Conservation (phyloP, 1,284 basidiomycete genomes). For the Lignosus rhinocerotis region DNA sequence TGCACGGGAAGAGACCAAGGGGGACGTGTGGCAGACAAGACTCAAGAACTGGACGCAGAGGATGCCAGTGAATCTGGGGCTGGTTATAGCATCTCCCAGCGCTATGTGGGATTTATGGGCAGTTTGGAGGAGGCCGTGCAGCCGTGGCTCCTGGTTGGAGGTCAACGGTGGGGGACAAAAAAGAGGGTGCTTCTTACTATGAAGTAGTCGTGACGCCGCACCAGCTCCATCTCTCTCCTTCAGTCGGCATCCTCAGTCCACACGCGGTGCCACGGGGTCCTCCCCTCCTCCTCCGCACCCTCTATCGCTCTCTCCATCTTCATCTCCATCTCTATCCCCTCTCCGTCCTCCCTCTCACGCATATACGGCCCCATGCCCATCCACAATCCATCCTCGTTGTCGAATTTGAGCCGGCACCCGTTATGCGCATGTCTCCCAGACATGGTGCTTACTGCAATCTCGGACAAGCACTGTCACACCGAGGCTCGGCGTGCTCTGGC, state of each 20-base stretch:
- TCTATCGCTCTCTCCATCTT: not conserved
- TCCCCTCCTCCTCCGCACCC: conserved; percentile 2
- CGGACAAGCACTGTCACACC: not conserved
- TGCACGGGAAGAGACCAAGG: not conserved
- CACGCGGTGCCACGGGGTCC: conserved; percentile 19
- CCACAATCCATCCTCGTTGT: not conserved
- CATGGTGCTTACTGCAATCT: not conserved
- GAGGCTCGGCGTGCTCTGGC: not conserved
- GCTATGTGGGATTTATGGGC: conserved; percentile 18
- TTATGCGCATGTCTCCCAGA: not conserved
- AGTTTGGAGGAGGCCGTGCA: conserved; percentile 12
- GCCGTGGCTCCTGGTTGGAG: conserved; percentile 15
- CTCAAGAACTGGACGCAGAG: not conserved
- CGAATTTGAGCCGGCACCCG: not conserved
- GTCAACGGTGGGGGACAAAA: conserved; percentile 19
- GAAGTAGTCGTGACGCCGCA: conserved; percentile 23
- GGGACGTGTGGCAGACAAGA: not conserved
- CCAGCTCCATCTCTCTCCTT: conserved; percentile 19
- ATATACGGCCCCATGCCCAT: not conserved
- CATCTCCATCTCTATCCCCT: not conserved
- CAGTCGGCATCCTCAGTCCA: conserved; percentile 14
- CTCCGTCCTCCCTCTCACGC: not conserved
- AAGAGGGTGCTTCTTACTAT: conserved; percentile 24
- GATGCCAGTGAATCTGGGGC: conserved; percentile 5
- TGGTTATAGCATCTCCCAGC: conserved; percentile 11